Percentiles rank a stretch among this genome's conserved stretches.
Evolutionary conservation across 2,329 filamentous ascomycete species (phyloP).

Genomic region (Claviceps lovelessii): DNA sequence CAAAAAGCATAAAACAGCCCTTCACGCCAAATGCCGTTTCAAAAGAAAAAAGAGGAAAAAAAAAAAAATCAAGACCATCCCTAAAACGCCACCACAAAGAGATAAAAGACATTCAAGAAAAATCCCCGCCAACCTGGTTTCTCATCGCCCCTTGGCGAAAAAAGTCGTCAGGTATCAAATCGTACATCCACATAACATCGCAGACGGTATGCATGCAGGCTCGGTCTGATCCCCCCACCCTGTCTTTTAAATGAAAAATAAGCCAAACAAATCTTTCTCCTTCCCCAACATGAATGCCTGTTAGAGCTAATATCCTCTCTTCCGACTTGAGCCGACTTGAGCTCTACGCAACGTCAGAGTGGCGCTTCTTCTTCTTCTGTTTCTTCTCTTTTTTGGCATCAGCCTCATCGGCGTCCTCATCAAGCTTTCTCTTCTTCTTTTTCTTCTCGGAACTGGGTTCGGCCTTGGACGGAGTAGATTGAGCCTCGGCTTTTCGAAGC

Average conservation of each 20-base stretch:
- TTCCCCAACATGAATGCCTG: neutral
- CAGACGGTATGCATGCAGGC: conserved; percentile 8
- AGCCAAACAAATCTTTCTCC: neutral
- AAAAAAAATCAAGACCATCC: conserved; percentile 11
- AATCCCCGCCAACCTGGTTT: neutral
- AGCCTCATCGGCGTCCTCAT: conserved; percentile 52
- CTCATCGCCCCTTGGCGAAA: neutral
- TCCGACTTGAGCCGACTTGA: neutral
- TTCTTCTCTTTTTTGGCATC: conserved; percentile 43
- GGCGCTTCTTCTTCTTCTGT: conserved; percentile 35
- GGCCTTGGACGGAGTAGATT: conserved; percentile 26
- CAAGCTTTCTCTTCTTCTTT: conserved; percentile 68
- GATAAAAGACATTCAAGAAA: conserved; percentile 10
- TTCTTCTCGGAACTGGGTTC: conserved; percentile 23
- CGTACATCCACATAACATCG: conserved; percentile 10
- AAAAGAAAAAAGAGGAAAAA: too few relatives aligned
- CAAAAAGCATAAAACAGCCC: conserved; percentile 10
- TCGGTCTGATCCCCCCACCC: neutral
- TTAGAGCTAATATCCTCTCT: neutral
- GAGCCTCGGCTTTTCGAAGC: conserved; percentile 47
- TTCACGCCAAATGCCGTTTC: conserved; percentile 18
- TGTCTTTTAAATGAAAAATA: neutral
- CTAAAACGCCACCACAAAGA: conserved; percentile 21
- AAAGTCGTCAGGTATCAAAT: conserved; percentile 18
- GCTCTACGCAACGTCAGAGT: conserved; percentile 14